A percentile compares a stretch with the other conserved stretches of the same genome.
Evolutionary conservation across 2,329 filamentous ascomycete species (phyloP).

Genomic region (Penicillium sp.): DNA sequence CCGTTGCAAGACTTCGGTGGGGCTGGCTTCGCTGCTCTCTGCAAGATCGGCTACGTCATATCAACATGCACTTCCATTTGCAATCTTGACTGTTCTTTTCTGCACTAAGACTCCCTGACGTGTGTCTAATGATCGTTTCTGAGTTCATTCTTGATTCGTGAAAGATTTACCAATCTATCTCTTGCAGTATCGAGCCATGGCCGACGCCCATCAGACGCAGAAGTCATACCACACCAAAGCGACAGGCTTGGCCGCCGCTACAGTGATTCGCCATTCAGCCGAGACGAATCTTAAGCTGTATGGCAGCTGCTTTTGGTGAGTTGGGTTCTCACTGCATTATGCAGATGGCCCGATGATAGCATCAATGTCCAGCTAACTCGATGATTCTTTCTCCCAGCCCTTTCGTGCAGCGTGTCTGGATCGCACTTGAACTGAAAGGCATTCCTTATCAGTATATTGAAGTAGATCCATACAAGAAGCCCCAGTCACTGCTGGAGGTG

Average conservation of each 20-base stretch:
- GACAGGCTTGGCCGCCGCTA: constrained; percentile 64
- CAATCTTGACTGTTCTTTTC: background rate
- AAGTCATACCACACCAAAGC: constrained; percentile 69
- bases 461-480: constrained; percentile 73
- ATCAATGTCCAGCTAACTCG: background rate
- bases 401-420: constrained; percentile 85
- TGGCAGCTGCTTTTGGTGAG: constrained; percentile 75
- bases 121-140: background rate
- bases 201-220: constrained; percentile 47
- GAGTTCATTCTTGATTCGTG: background rate
- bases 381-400: constrained; percentile 51
- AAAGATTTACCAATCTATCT: constrained; percentile 11
- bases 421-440: constrained; percentile 74
- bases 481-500: constrained; percentile 65
- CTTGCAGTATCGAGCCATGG: constrained; percentile 37
- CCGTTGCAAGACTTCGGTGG: background rate
- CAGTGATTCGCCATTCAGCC: constrained; percentile 64
- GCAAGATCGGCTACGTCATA: constrained; percentile 22
- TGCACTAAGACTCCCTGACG: background rate
- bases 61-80: constrained; percentile 3
- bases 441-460: constrained; percentile 82
- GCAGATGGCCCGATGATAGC: background rate
- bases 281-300: constrained; percentile 71
- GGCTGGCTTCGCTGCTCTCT: constrained; percentile 13
- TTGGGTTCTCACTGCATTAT: background rate